A percentile compares a stretch with the other conserved stretches of the same genome.
phyloP scores from a whole-genome alignment of 805 yeast species.

The Metschnikowia lachancei region DNA sequence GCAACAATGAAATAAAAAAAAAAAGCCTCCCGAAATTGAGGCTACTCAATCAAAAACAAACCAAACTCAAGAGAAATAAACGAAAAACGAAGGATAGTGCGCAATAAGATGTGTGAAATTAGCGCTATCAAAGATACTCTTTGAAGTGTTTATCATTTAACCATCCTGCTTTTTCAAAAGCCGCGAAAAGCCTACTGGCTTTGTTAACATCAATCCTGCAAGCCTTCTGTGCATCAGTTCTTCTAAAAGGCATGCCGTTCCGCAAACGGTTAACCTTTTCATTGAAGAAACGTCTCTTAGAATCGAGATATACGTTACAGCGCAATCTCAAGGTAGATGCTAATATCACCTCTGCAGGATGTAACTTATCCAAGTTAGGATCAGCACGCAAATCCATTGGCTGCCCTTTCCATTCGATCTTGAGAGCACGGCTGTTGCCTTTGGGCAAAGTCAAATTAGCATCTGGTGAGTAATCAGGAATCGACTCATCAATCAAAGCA shows the following conservation, averaged over 20 bases:
- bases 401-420: slow-evolving; percentile 97
- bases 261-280: slow-evolving; percentile 81
- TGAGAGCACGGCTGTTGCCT: slow-evolving; percentile 61
- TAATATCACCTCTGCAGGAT: slow-evolving; percentile 85
- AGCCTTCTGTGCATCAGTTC: slow-evolving; percentile 98
- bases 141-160: slow-evolving; percentile 69
- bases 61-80: slow-evolving; percentile 3
- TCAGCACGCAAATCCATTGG: slow-evolving; percentile 87
- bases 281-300: slow-evolving; percentile 70
- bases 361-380: slow-evolving; percentile 68
- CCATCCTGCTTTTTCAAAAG: slow-evolving; percentile 92
- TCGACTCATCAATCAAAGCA: slow-evolving; percentile 59
- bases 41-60: slow-evolving; percentile 1
- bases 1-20: slow-evolving; percentile 9
- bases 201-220: slow-evolving; percentile 96
- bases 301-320: slow-evolving; percentile 71
- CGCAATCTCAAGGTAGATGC: slow-evolving; percentile 91
- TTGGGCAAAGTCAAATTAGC: slow-evolving; percentile 57
- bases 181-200: slow-evolving; percentile 86
- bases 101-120: not conserved
- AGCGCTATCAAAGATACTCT: slow-evolving; percentile 14
- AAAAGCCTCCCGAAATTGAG: slow-evolving; percentile 6
- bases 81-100: not conserved
- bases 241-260: slow-evolving; percentile 75
- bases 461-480: slow-evolving; percentile 85